phyloP scores from a whole-genome alignment of 2,329 filamentous ascomycete species.

The Fusarium mundagurra region DNA sequence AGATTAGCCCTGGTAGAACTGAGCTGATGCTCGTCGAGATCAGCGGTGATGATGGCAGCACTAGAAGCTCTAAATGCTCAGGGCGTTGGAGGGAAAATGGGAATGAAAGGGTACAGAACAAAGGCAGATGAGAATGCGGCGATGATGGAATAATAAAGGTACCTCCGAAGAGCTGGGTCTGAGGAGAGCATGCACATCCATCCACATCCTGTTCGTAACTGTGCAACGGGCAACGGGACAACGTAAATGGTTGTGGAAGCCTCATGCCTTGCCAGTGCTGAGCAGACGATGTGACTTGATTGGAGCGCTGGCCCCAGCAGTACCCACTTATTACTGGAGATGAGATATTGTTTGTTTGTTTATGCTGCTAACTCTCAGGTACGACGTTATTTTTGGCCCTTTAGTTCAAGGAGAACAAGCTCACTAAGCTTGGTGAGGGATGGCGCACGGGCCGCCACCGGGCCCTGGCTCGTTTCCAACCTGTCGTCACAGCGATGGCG shows the following conservation, averaged over 20 bases:
- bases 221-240: constrained; percentile 44
- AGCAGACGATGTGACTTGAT: constrained; percentile 34
- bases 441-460: constrained; percentile 36
- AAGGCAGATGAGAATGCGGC: constrained; percentile 17
- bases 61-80: constrained; percentile 2
- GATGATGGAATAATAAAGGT: constrained; percentile 39
- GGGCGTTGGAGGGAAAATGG: not conserved
- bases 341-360: constrained; percentile 51
- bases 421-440: constrained; percentile 32
- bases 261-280: constrained; percentile 20
- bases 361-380: constrained; percentile 40
- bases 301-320: constrained; percentile 4
- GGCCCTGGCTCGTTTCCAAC: constrained; percentile 21
- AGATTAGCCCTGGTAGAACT: constrained; percentile 38
- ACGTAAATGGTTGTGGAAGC: constrained; percentile 36
- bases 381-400: constrained; percentile 39
- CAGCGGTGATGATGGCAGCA: constrained; percentile 1
- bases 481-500: constrained; percentile 50
- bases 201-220: constrained; percentile 32
- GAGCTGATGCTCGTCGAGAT: constrained; percentile 29
- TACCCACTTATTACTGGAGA: constrained; percentile 34
- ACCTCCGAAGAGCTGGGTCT: constrained; percentile 25
- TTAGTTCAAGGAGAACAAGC: constrained; percentile 34
- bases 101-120: constrained; percentile 5
- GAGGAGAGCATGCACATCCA: constrained; percentile 7